Evolutionary conservation across 129 eudicot genomes (phyloP).

Genomic region (Flaveria ramosissima): DNA sequence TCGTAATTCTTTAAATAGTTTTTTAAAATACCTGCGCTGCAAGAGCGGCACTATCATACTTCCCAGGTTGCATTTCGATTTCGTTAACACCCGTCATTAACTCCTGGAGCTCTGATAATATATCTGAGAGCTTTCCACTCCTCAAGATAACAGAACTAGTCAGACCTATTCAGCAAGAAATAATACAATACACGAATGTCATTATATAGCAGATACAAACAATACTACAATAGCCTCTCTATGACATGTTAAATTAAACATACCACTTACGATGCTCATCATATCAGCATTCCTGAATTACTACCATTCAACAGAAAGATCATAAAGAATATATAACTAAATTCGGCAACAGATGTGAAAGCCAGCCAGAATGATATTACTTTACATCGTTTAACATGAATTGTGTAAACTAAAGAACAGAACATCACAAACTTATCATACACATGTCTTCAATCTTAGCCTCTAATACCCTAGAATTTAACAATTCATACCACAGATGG

Average conservation of each 20-base stretch:
- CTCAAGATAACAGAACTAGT: constrained; percentile 82
- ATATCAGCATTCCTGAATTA: neutral
- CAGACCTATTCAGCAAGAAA: constrained; percentile 47
- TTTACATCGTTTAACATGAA: neutral
- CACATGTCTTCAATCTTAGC: neutral
- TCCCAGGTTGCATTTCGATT: constrained; percentile 62
- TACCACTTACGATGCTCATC: neutral
- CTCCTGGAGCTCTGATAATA: constrained; percentile 76
- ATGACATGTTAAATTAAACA: constrained; percentile 1
- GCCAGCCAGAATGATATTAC: neutral
- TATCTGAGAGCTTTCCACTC: constrained; percentile 77
- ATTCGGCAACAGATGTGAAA: neutral
- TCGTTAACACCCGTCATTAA: constrained; percentile 71
- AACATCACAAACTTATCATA: neutral
- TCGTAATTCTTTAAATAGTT: neutral
- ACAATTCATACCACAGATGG: neutral
- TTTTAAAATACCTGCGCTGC: constrained; percentile 70
- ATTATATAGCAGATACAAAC: constrained; percentile 12
- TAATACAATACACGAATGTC: neutral
- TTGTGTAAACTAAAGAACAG: neutral
- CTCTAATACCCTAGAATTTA: neutral
- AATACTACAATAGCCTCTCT: neutral
- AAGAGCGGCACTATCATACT: constrained; percentile 68
- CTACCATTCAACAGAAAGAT: neutral
- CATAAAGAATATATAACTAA: neutral